These are phyloP conservation scores for Xylariaceae sp. DNA, from an alignment of 2,329 filamentous ascomycete species.

Conservation along the genomic window DNA sequence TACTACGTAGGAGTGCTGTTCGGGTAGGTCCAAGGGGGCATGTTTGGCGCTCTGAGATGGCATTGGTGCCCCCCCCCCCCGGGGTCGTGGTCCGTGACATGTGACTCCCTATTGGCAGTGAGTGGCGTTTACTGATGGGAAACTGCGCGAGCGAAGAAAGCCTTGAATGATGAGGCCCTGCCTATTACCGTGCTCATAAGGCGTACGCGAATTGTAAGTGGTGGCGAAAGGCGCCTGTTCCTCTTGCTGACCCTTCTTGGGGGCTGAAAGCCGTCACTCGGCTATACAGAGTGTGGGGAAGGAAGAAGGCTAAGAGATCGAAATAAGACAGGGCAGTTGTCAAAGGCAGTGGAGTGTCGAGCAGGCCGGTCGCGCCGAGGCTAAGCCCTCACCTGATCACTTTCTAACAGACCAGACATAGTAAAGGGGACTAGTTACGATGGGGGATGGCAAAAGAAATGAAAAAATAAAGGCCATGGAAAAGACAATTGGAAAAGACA, in stretches of 20 bases:
- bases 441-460: conserved; percentile 3
- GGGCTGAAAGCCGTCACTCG: conserved; percentile 7
- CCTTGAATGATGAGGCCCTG: conserved; percentile 1
- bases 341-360: background rate
- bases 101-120: conserved; percentile 12
- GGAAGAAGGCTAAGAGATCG: background rate
- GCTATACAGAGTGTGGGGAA: conserved; percentile 13
- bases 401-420: conserved; percentile 15
- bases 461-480: background rate
- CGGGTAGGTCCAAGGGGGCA: conserved; percentile 1
- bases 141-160: no score
- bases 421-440: conserved; percentile 6
- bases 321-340: conserved; percentile 2
- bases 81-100: conserved; percentile 16
- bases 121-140: conserved; percentile 18
- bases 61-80: conserved; percentile 16
- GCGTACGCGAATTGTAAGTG: no score
- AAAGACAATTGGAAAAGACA: background rate
- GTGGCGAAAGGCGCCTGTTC: background rate
- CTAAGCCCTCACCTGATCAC: conserved; percentile 22
- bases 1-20: background rate
- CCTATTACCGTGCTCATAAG: no score
- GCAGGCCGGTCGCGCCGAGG: conserved; percentile 17
- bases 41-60: conserved; percentile 7
- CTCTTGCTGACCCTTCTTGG: background rate